Base-by-base conservation (phyloP, 2,329 filamentous ascomycete species). In the Fusarium sp. region DNA sequence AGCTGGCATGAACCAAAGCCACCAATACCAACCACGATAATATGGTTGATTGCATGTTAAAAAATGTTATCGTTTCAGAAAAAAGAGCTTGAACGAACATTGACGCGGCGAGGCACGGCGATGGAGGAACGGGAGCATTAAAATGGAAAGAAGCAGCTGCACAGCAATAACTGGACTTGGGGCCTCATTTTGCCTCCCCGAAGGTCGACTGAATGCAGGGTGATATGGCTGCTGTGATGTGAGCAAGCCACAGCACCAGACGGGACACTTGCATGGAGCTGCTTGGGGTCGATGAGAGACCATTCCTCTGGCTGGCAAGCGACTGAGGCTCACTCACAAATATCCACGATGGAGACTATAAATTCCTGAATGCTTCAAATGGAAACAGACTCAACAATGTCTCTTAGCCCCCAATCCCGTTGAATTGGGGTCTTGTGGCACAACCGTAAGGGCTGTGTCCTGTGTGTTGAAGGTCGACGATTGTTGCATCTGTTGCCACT, bases 41-140 rank as follows among this genome's bases (percentile, higher is more conserved):
- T 12, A 58, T 44, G 10, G 15, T 14, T 1, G 3, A 21, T 6
- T 23, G 19, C 4, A 27, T 9, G n/a, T 7, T n/a, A 6, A 16
- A 7, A 1, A 21, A 15, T n/a, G 2, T 8, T 38, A 19, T 27
- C 10, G 7, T 29, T 25, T 16, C n/a, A 54, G 21, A 48, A 19
- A 7, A 14, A 10, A 15, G 3, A 23, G 0, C 14, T 5, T 33
- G 19, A 5, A 11, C 11, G 7, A 6, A 3, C 2, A 10, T 23
- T 6, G 12, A 49, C 19, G n/a, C 16, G 10, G 19, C 2, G 3
- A 38, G 9, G 7, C 7, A 7, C 31, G 1, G 10, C 5, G 0
- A 21, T 21, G 4, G 7, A 29, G 19, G 15, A 11, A 2, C 31
- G 18, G 45, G 5, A 10, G 10, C 6, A 25, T 60, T 60, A n/a